Evolutionary conservation across 768 basidiomycete genomes (phyloP), one percentile per base, ranked within the genome.

Genomic region (Mycena latifolia): DNA sequence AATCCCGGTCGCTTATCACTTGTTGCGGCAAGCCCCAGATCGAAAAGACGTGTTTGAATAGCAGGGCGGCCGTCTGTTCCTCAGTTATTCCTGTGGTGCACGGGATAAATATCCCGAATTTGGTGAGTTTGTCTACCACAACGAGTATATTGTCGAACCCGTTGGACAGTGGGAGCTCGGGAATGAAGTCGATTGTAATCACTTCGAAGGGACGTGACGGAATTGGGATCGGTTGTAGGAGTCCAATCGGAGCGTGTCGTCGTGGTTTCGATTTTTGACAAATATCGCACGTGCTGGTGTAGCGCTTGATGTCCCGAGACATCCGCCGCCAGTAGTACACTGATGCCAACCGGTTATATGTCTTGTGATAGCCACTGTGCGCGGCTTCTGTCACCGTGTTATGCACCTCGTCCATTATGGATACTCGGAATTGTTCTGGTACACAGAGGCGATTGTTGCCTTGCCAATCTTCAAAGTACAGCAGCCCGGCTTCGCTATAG

Each of bases 361-460:
- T 9, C 17, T 41, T 35, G 28, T 54, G 52, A 54, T 54, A 54
- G 2, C 52, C 52, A 7, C n/a, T 24, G 35, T 54, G 52, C 2
- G 35, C 52, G n/a, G 1, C 33, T 17, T 54, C 52, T 2, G 35
- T 54, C 24, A 54, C 2, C 12, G 35, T 39, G 20, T 54, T 33
- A 25, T 54, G 52, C 5, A 54, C 35, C 2, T 54, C 52, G 9
- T 29, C 33, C 35, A 54, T 54, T 22, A 54, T 22, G 5, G 33
- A 14, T 12, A 54, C 35, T 5, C 52, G 17, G 25, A 54, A 39
- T 27, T 54, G 37, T 11, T 54, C 52, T 11, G 52, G 52, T 1
- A 39, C 52, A 22, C 52, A 54, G 37, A 54, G 35, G 1, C 52
- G 52, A 17, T 54, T 54, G 11, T n/a, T n/a, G n/a, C n/a, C n/a